phyloP scores from a whole-genome alignment of 495 filamentous ascomycete genomes.

The Xanthoparmelia taractica region DNA sequence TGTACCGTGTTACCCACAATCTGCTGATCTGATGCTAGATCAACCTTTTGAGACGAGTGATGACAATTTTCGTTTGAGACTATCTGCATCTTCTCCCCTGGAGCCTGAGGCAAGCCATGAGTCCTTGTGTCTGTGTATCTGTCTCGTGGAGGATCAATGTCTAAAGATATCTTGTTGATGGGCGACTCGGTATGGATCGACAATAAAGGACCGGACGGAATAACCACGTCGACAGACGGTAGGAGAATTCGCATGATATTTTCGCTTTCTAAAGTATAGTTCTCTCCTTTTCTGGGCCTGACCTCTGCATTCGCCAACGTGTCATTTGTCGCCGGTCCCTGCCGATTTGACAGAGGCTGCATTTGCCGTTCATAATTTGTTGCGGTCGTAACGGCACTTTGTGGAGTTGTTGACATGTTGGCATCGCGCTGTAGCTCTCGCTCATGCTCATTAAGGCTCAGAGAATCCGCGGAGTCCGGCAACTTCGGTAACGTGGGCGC shows the following conservation, averaged over 20 bases:
- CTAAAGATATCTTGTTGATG: neutral
- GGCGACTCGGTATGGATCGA: neutral
- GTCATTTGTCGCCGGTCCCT: neutral
- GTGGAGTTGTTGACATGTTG: neutral
- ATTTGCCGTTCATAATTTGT: neutral
- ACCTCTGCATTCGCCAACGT: neutral
- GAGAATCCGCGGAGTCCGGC: conserved; percentile 12
- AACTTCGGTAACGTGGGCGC: conserved; percentile 17
- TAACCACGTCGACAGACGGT: neutral
- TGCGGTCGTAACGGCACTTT: neutral
- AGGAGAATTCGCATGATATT: neutral
- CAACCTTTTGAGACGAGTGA: neutral
- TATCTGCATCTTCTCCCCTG: neutral
- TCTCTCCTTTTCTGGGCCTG: neutral
- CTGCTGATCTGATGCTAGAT: neutral
- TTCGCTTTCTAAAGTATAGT: neutral
- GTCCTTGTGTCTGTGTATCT: neutral
- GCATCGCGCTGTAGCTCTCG: neutral
- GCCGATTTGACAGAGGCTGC: conserved; percentile 1
- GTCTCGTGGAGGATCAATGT: neutral
- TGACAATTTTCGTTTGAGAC: neutral
- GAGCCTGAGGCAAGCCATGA: neutral
- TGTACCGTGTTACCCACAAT: neutral
- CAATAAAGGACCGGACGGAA: neutral
- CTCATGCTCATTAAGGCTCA: conserved; percentile 2